These are phyloP conservation scores for Eurotiales sp. DNA, from an alignment of 2,329 filamentous ascomycete species.

Conservation along the genomic window DNA sequence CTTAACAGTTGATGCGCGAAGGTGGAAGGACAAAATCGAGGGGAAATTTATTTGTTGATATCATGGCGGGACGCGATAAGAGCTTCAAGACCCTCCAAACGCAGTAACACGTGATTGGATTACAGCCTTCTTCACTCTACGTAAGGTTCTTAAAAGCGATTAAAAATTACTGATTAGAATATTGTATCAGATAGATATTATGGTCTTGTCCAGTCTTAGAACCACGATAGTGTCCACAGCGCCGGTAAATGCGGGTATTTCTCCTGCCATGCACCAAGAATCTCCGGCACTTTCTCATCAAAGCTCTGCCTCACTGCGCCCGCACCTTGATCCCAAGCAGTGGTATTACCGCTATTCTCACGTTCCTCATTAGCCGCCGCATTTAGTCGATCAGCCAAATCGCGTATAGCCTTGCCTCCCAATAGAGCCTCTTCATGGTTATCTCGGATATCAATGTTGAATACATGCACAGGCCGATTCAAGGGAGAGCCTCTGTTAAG, in stretches of 20 bases:
- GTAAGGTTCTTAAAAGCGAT: too few relatives aligned
- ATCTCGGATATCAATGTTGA: slow-evolving; percentile 97
- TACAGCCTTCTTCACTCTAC: too few relatives aligned
- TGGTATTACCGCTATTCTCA: slow-evolving; percentile 60
- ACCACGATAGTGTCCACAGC: slow-evolving; percentile 90
- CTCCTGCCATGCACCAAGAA: slow-evolving; percentile 90
- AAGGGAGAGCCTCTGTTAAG: slow-evolving; percentile 79
- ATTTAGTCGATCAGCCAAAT: slow-evolving; percentile 83
- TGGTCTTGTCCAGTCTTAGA: slow-evolving; percentile 7
- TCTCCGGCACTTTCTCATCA: slow-evolving; percentile 88
- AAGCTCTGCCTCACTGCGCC: slow-evolving; percentile 70
- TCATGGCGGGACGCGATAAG: background rate
- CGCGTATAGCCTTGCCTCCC: slow-evolving; percentile 85
- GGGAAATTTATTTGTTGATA: background rate
- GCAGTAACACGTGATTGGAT: background rate
- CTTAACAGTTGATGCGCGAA: too few relatives aligned
- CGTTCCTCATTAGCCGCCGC: slow-evolving; percentile 74
- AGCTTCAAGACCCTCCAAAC: background rate
- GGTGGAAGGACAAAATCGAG: background rate
- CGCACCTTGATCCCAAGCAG: slow-evolving; percentile 66
- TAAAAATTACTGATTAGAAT: too few relatives aligned
- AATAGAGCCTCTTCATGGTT: slow-evolving; percentile 95
- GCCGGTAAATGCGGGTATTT: slow-evolving; percentile 87
- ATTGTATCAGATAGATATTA: background rate
- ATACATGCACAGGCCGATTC: slow-evolving; percentile 92